phyloP scores from a whole-genome alignment of 1,284 basidiomycete species.

The Puccinia novopanici region DNA sequence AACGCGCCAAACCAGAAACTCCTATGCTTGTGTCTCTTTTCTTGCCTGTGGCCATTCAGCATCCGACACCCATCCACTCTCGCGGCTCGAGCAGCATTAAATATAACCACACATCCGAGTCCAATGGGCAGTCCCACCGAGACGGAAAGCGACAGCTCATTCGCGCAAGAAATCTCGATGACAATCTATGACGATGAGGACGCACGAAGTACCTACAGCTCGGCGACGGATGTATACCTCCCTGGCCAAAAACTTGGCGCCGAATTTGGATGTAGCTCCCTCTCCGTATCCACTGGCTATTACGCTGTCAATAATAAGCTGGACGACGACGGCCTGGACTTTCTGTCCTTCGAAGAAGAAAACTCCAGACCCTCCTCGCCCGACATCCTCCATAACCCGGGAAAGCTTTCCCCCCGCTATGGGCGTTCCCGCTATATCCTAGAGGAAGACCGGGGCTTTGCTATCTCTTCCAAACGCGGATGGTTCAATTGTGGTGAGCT shows the following conservation, averaged over 20 bases:
- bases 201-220: not conserved
- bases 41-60: not conserved
- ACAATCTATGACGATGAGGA: not conserved
- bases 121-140: not conserved
- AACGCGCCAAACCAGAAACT: not conserved
- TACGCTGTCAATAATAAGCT: conserved; percentile 4
- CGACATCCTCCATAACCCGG: conserved; percentile 11
- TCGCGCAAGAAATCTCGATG: not conserved
- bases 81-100: not conserved
- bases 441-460: conserved; percentile 12
- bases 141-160: not conserved
- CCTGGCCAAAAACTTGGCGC: not conserved
- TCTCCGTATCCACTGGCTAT: not conserved
- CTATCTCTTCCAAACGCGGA: conserved; percentile 21
- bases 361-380: conserved; percentile 17
- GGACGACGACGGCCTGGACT: conserved; percentile 20
- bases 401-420: not conserved
- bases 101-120: not conserved
- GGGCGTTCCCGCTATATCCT: conserved; percentile 32
- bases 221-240: conserved; percentile 2
- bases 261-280: not conserved
- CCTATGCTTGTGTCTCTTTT: not conserved
- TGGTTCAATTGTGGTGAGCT: conserved; percentile 29
- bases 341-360: not conserved
- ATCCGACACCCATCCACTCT: not conserved